These are phyloP conservation scores for Penicillium sclerotiorum DNA, from an alignment of 2,329 filamentous ascomycete species.

Conservation along the genomic window DNA sequence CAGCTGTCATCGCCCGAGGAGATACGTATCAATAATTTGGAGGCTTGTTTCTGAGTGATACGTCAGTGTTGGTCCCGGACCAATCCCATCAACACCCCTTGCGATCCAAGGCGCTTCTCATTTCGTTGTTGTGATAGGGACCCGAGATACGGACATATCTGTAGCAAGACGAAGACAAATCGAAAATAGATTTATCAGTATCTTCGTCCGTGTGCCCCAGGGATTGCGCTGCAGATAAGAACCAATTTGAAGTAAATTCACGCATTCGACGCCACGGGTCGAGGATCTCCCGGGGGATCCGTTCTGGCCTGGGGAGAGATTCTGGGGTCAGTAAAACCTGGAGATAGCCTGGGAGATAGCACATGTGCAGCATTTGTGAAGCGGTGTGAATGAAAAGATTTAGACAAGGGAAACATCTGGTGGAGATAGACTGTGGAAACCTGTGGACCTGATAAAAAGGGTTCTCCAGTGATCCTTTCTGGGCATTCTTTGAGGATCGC, in stretches of 20 bases:
- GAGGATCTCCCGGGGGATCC: constrained; percentile 21
- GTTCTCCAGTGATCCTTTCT: background rate
- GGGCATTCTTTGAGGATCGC: background rate
- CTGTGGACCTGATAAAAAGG: constrained; percentile 6
- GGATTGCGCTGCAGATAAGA: constrained; percentile 11
- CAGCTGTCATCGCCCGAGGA: constrained; percentile 5
- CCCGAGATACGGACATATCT: constrained; percentile 5
- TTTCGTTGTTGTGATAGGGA: background rate
- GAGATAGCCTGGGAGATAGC: constrained; percentile 18
- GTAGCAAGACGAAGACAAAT: background rate
- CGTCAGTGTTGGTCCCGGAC: background rate
- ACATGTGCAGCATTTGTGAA: too few species aligned
- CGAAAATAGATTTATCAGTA: too few species aligned
- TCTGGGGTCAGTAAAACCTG: constrained; percentile 25
- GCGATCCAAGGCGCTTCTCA: background rate
- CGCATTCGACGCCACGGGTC: constrained; percentile 3
- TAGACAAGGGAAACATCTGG: background rate
- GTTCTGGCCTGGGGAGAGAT: constrained; percentile 5
- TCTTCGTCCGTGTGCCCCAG: background rate
- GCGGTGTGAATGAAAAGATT: constrained; percentile 8
- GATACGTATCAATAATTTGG: background rate
- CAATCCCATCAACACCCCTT: background rate
- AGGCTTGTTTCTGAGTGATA: constrained; percentile 1
- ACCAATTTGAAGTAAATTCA: background rate
- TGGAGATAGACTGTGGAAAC: background rate